phyloP scores from a whole-genome alignment of 768 basidiomycete genomes.

The Cystobasidium onofrii region DNA sequence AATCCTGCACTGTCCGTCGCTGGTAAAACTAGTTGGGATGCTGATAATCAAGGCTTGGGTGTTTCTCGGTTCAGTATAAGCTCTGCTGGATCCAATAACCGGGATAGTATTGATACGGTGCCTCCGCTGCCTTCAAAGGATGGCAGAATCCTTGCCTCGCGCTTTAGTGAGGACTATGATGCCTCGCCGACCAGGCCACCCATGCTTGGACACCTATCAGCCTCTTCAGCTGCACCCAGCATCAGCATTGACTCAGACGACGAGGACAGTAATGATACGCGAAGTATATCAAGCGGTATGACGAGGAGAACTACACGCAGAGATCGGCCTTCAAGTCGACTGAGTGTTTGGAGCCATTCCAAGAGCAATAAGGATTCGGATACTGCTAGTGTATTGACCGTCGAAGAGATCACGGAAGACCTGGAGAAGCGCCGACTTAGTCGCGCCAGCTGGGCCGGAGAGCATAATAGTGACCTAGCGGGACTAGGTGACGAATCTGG shows the following conservation, averaged over 20 bases:
- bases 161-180: conserved; percentile 30
- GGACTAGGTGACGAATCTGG: not conserved
- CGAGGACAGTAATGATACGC: conserved; percentile 11
- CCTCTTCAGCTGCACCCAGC: conserved; percentile 19
- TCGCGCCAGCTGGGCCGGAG: conserved; percentile 49
- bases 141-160: not conserved
- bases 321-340: conserved; percentile 25
- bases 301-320: not conserved
- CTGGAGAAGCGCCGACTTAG: conserved; percentile 62
- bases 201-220: not conserved
- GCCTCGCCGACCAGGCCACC: not conserved
- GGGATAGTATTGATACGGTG: conserved; percentile 17
- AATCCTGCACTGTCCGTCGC: not conserved
- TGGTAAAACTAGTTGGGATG: conserved; percentile 40
- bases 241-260: conserved; percentile 35
- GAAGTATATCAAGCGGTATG: not conserved
- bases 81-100: conserved; percentile 36
- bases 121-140: conserved; percentile 27
- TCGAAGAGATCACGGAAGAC: conserved; percentile 95
- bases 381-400: conserved; percentile 59
- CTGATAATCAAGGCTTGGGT: not conserved
- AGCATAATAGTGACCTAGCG: not conserved
- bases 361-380: conserved; percentile 32
- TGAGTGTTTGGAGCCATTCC: conserved; percentile 32
- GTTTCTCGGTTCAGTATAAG: conserved; percentile 37